Conservation (phyloP, 78 protist species). For the Carpediemonas membranifera region DNA sequence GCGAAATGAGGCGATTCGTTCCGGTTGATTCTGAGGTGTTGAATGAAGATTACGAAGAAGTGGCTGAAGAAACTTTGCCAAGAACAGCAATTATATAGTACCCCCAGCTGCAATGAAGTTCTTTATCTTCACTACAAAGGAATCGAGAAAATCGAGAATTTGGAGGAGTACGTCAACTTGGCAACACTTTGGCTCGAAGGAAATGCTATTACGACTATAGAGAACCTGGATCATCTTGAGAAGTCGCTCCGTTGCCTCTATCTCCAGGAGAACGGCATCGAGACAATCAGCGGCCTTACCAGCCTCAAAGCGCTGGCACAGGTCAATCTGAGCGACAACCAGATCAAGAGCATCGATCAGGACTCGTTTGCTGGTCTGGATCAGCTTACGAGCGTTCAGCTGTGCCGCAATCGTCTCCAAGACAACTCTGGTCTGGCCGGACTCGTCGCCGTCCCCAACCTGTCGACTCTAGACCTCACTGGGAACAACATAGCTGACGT, state of each 20-base stretch:
- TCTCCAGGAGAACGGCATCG: slow-evolving; percentile 30
- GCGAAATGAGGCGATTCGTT: too few relatives aligned
- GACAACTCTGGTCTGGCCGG: too few relatives aligned
- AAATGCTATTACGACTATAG: slow-evolving; percentile 42
- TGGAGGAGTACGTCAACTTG: slow-evolving; percentile 46
- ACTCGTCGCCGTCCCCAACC: too few relatives aligned
- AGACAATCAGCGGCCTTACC: not conserved
- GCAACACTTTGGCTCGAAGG: slow-evolving; percentile 61
- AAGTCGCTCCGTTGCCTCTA: slow-evolving; percentile 33
- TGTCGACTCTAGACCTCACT: slow-evolving; percentile 33
- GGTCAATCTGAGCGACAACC: slow-evolving; percentile 18
- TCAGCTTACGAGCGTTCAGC: too few relatives aligned
- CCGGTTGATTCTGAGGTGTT: too few relatives aligned
- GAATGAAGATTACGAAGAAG: too few relatives aligned
- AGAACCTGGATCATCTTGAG: slow-evolving; percentile 22
- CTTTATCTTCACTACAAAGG: slow-evolving; percentile 57
- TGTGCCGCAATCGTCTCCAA: too few relatives aligned
- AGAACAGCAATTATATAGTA: slow-evolving; percentile 27
- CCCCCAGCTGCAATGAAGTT: slow-evolving; percentile 52
- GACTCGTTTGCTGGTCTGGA: too few relatives aligned
- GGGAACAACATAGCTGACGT: slow-evolving; percentile 44
- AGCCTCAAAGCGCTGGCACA: slow-evolving; percentile 6
- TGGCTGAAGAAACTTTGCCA: slow-evolving; percentile 29
- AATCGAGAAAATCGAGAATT: not conserved
- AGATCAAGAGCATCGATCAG: slow-evolving; percentile 1